Evolutionary conservation across 148 eudicot genomes (phyloP), one percentile per base, ranked within the genome.

Genomic region (Rhododendron williamsianum): DNA sequence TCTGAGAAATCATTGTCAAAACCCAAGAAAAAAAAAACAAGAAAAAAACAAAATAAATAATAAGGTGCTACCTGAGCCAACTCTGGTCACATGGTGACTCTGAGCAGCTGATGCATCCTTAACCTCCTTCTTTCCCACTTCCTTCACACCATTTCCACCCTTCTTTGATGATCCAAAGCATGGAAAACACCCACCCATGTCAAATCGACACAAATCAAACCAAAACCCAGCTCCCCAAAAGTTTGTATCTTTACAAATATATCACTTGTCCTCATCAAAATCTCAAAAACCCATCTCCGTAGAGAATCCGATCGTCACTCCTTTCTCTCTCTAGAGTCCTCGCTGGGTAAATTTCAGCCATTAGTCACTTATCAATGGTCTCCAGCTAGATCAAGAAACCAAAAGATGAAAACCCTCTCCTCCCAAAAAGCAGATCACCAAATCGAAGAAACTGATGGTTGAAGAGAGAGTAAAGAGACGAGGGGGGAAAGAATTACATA

Each of bases 171-270:
- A 92, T 92, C 93, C 91, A 89, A 91, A 93, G 82, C 98, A 96
- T 52, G 95, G 93, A 87, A 93, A 91, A 91, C 98, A 94, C 88
- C 96, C 93, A 88, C 96, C 98, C 98, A 96, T 94, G 87, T 92
- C 93, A 89, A 89, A 87, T 83, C 89, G 67, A 30, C 76, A 27
- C 85, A 71, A 83, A 86, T 84, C 83, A 82, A 89, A 78, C 72
- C 65, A 89, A 89, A 83, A 76, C 81, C 83, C 65, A 82, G n/a
- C 76, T 63, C 49, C 84, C 87, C 90, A 83, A 82, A 36, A 56
- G 21, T 56, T 12, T 79, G 82, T 71, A 76, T 56, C 41, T 82
- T 43, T 45, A 81, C 78, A 83, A 82, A 54, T 60, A 81, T 81
- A 36, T 82, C 90, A 77, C 83, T 9, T 52, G 30, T 27, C 52